Evolutionary conservation across 2,329 filamentous ascomycete species (phyloP).

Genomic region (Raffaelea albimanens): DNA sequence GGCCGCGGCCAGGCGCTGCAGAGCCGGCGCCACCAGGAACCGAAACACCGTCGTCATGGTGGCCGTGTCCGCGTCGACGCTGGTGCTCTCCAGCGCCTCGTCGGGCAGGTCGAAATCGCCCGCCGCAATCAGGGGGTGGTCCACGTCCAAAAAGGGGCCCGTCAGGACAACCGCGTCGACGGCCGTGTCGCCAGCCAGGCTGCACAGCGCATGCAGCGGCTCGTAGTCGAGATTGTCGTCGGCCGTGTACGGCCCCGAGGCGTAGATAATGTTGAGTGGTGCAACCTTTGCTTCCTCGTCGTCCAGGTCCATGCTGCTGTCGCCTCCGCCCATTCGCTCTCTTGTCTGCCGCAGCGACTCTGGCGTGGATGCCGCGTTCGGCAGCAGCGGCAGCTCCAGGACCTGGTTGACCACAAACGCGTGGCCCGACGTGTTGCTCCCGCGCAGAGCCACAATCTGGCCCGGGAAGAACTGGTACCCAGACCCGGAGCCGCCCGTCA

Average conservation of each 20-base stretch:
- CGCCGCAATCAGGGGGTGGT: conserved; percentile 77
- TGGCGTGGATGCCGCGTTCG: conserved; percentile 61
- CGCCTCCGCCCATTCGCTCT: conserved; percentile 48
- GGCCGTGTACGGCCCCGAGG: conserved; percentile 81
- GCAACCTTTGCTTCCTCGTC: conserved; percentile 27
- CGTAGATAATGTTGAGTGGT: conserved; percentile 69
- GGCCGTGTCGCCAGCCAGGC: conserved; percentile 61
- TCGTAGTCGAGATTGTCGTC: conserved; percentile 90
- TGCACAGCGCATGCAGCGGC: conserved; percentile 72
- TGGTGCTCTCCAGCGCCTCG: conserved; percentile 21
- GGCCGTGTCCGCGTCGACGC: conserved; percentile 62
- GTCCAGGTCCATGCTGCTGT: conserved; percentile 51
- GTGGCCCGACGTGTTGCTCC: conserved; percentile 77
- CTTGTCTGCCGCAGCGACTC: conserved; percentile 58
- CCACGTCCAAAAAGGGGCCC: conserved; percentile 84
- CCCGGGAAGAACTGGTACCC: conserved; percentile 85
- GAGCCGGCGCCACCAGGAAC: conserved; percentile 62
- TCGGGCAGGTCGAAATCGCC: conserved; percentile 71
- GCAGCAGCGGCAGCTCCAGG: conserved; percentile 64
- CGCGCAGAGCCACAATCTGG: conserved; percentile 79
- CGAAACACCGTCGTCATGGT: conserved; percentile 79
- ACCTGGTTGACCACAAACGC: conserved; percentile 75
- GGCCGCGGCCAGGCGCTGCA: conserved; percentile 59
- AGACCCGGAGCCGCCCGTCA: too few relatives aligned
- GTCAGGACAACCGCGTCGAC: conserved; percentile 72